phyloP scores from a whole-genome alignment of 2,329 filamentous ascomycete species.

The Diplodia sapinea region DNA sequence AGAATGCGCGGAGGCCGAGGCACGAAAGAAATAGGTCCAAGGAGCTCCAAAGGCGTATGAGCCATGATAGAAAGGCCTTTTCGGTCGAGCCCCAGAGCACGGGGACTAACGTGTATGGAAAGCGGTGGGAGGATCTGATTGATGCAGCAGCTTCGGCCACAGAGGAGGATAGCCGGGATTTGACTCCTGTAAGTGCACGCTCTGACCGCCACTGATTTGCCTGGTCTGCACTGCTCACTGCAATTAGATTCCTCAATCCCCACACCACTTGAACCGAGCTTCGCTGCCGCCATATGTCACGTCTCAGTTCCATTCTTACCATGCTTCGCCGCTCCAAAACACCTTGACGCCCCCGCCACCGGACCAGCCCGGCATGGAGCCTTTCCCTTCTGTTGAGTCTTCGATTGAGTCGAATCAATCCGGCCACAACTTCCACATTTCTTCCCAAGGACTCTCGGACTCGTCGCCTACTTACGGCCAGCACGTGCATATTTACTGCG shows the following conservation, averaged over 20 bases:
- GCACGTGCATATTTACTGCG: constrained; percentile 85
- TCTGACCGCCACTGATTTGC: constrained; percentile 24
- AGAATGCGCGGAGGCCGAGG: constrained; percentile 74
- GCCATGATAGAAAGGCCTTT: constrained; percentile 78
- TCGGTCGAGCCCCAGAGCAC: constrained; percentile 83
- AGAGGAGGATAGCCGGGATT: constrained; percentile 85
- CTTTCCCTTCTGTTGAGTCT: constrained; percentile 89
- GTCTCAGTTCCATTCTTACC: constrained; percentile 69
- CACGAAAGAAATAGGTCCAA: constrained; percentile 83
- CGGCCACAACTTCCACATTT: constrained; percentile 68
- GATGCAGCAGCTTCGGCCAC: constrained; percentile 92
- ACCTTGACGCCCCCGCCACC: constrained; percentile 79
- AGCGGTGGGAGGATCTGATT: constrained; percentile 95
- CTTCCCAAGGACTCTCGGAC: constrained; percentile 58
- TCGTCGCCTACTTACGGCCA: constrained; percentile 62
- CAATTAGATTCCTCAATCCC: constrained; percentile 54
- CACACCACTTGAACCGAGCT: constrained; percentile 61
- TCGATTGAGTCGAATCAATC: constrained; percentile 73
- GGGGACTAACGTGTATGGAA: constrained; percentile 70
- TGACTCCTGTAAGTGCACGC: constrained; percentile 73
- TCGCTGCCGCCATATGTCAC: constrained; percentile 65
- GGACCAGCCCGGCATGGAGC: constrained; percentile 60
- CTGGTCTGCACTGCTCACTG: constrained; percentile 14
- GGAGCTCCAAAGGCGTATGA: constrained; percentile 73
- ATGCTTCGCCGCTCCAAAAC: constrained; percentile 89